Percentiles rank a stretch among this genome's conserved stretches.
phyloP scores from a whole-genome alignment of 169 alveolate genomes.

The Plasmodium fragile region DNA sequence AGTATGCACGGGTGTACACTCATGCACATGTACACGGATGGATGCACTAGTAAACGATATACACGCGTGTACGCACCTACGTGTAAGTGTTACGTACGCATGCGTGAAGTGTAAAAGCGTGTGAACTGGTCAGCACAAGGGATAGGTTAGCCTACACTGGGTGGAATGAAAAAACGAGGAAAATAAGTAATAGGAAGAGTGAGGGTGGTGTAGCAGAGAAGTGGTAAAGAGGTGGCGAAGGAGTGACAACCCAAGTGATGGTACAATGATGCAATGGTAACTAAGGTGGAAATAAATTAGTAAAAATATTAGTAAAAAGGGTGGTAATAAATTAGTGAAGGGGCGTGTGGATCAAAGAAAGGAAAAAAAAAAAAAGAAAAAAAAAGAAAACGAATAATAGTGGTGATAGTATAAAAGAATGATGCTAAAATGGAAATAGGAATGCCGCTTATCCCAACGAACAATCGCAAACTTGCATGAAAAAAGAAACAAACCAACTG shows the following conservation, averaged over 20 bases:
- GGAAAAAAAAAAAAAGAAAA: background rate
- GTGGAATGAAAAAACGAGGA: background rate
- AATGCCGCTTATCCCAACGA: background rate
- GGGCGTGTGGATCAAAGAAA: background rate
- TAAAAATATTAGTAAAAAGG: background rate
- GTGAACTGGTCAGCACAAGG: background rate
- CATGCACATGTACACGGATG: background rate
- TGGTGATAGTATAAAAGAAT: background rate
- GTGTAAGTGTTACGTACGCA: background rate
- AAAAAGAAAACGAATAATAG: background rate
- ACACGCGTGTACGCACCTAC: background rate
- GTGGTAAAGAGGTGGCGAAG: background rate
- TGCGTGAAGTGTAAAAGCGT: background rate
- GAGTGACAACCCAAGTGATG: background rate
- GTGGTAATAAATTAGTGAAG: background rate
- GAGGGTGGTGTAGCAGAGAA: background rate
- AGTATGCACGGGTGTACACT: background rate
- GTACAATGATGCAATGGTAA: background rate
- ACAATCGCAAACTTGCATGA: background rate
- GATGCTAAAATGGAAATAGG: background rate
- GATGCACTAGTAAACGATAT: background rate
- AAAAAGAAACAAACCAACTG: background rate
- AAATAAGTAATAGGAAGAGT: background rate
- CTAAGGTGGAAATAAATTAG: slow-evolving; percentile 1
- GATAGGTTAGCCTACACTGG: background rate